Evolutionary conservation across 163 green algal genomes (phyloP).

Genomic region (Coccomyxa subellipsoidea): DNA sequence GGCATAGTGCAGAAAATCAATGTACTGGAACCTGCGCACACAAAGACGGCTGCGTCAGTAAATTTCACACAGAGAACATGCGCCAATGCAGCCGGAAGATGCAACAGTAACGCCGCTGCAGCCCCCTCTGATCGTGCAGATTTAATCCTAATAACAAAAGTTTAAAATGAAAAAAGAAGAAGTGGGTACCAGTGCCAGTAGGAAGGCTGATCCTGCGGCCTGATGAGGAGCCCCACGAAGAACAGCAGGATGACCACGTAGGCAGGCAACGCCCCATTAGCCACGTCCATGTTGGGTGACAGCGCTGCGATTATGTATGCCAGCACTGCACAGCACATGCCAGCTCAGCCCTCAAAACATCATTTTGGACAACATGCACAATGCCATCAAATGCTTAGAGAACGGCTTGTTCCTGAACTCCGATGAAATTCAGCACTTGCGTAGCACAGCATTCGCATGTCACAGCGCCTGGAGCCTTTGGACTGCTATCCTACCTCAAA

Average conservation of each 20-base stretch:
- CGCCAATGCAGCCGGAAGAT: background rate
- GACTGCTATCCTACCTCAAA: no score
- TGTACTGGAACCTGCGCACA: constrained; percentile 43
- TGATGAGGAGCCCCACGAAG: constrained; percentile 20
- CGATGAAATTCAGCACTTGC: no score
- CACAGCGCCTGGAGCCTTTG: no score
- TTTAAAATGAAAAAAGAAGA: background rate
- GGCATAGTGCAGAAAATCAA: constrained; percentile 53
- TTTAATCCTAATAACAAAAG: background rate
- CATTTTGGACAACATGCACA: background rate
- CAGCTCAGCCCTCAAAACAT: background rate
- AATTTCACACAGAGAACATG: background rate
- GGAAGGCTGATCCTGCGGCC: constrained; percentile 4
- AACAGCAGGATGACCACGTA: constrained; percentile 31
- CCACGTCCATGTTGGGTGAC: constrained; percentile 58
- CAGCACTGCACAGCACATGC: constrained; percentile 29
- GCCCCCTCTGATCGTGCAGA: background rate
- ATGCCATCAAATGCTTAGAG: background rate
- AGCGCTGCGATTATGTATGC: constrained; percentile 58
- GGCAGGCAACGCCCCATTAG: constrained; percentile 55
- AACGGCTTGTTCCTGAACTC: no score
- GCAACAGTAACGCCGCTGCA: background rate
- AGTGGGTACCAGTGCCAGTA: background rate
- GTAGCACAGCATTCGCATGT: no score
- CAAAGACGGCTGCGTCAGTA: no score